These are phyloP conservation scores for Spathaspora sp. DNA, from an alignment of 1,139 yeast genomes.

Conservation along the genomic window DNA sequence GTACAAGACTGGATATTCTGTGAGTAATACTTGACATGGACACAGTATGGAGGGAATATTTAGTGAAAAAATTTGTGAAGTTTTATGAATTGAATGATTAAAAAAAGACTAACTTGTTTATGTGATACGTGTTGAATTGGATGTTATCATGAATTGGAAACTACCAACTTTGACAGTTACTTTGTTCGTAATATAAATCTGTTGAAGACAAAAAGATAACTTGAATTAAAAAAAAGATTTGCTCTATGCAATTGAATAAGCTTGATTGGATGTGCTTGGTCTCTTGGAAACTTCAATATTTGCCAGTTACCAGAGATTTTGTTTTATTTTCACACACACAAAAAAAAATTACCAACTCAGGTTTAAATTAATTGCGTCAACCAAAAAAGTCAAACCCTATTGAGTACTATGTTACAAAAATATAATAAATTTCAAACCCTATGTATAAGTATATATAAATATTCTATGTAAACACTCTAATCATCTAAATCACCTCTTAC, in stretches of 20 bases:
- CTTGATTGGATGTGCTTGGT: background rate
- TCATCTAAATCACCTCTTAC: background rate
- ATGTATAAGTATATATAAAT: background rate
- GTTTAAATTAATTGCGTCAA: background rate
- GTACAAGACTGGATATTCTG: constrained; percentile 16
- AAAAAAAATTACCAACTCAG: background rate
- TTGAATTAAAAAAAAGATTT: background rate
- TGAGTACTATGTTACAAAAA: background rate
- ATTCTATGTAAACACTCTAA: background rate
- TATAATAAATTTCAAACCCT: background rate
- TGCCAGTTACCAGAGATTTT: background rate
- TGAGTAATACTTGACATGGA: constrained; percentile 3
- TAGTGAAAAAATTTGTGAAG: background rate
- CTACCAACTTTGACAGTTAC: background rate
- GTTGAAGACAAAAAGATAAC: background rate
- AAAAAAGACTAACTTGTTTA: background rate
- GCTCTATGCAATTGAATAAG: background rate
- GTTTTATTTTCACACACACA: background rate
- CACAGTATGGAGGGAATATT: background rate
- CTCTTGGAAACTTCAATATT: background rate
- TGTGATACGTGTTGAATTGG: background rate
- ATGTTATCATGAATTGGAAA: background rate
- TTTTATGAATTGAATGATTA: background rate
- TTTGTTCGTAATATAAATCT: background rate
- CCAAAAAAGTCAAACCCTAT: background rate